phyloP scores from a whole-genome alignment of 495 filamentous ascomycete species.

The Geopyxis carbonaria region DNA sequence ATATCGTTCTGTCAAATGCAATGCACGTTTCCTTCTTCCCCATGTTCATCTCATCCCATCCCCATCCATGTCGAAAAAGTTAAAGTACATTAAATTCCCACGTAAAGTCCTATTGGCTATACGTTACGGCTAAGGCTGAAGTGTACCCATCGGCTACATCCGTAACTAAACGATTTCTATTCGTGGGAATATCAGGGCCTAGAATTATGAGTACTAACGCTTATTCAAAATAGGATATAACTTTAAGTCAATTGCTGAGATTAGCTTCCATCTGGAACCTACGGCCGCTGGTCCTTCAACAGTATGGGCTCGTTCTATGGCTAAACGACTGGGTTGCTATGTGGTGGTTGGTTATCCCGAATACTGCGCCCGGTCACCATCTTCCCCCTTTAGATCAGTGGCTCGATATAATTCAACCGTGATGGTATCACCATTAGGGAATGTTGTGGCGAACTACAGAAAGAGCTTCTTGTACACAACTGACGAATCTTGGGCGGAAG shows the following conservation, averaged over 20 bases:
- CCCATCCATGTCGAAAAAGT: no score
- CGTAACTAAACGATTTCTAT: no score
- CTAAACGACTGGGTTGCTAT: slow-evolving; percentile 52
- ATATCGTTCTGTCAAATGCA: slow-evolving; percentile 9
- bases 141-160: no score
- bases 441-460: slow-evolving; percentile 65
- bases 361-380: slow-evolving; percentile 31
- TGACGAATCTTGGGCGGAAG: slow-evolving; percentile 77
- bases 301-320: slow-evolving; percentile 61
- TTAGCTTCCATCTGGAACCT: slow-evolving; percentile 66
- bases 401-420: slow-evolving; percentile 68
- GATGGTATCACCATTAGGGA: slow-evolving; percentile 53
- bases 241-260: slow-evolving; percentile 60
- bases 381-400: slow-evolving; percentile 27
- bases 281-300: slow-evolving; percentile 55
- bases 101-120: no score
- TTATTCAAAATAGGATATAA: no score
- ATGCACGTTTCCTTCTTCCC: no score
- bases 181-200: no score
- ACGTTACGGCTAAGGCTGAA: no score
- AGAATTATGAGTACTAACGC: no score
- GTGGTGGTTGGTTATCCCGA: slow-evolving; percentile 91
- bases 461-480: slow-evolving; percentile 83
- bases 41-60: no score
- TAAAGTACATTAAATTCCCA: no score